Evolutionary conservation across 1,284 basidiomycete species (phyloP), one percentile per base, ranked within the genome.

Genomic region (Ustilago tritici): DNA sequence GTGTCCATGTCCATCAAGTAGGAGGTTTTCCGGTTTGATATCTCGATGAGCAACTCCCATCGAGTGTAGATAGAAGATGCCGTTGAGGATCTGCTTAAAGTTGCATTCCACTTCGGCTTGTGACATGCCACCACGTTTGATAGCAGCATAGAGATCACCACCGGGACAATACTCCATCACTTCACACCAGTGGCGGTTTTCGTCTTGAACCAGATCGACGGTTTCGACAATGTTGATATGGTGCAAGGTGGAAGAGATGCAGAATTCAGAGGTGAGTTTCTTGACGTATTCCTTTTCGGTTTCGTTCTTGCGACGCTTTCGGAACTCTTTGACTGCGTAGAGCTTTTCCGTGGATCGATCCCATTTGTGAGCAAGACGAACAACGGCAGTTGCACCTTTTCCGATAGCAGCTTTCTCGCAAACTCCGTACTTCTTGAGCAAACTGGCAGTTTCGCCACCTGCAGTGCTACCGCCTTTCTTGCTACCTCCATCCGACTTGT

Each of bases 261-360:
- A 99, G 87, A 99, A 99, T 87, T 99, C 96, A 28, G 96, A 95
- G 2, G 96, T 99, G 82, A 99, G 92, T 88, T 99, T 99, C 91
- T 99, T 99, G 88, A 99, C 92, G 85, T 99, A 99, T 88, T 99
- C 97, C 88, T 98, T 98, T 87, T 99, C 95, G 2, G 95, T 92
- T 88, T 99, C 96, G 87, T 97, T 98, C 90, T 96, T 97, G 84
- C 95, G 91, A 78, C 96, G 91, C 87, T 98, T 98, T 67, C 96
- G 92, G 90, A 99, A 98, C 88, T 99, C 96, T 92, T 99, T 99
- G 86, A 99, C 93, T 46, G 96, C 96, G 83, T 98, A 99, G n/a
- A 99, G 89, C 88, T 96, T 97, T 88, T 99, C 97, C 84, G 96
- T 95, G 36, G 90, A 91, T 70, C 95, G 90, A 87, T 99, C 96